phyloP scores from a whole-genome alignment of 208 protist genomes.

The Vickermania ingenoplastis region DNA sequence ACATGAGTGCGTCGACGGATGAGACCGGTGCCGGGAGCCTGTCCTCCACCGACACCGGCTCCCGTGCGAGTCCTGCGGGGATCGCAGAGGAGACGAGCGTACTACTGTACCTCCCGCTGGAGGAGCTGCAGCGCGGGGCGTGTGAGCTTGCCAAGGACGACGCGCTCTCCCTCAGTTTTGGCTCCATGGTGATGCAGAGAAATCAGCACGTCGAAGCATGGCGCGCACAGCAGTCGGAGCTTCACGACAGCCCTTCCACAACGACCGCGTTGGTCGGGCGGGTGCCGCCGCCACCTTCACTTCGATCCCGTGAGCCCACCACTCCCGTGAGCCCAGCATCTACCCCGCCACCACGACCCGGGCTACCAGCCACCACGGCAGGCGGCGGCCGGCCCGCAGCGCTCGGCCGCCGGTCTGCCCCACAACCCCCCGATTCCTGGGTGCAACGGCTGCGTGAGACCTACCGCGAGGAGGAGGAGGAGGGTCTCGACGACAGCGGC shows the following conservation, averaged over 20 bases:
- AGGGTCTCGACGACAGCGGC: background rate
- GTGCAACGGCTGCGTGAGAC: background rate
- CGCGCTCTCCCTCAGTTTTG: background rate
- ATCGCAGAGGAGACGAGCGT: too few relatives aligned
- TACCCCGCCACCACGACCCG: too few relatives aligned
- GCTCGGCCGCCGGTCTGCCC: too few relatives aligned
- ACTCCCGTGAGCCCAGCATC: too few relatives aligned
- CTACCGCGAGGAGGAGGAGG: background rate
- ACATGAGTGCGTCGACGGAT: too few relatives aligned
- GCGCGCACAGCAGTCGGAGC: background rate
- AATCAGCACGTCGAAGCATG: background rate
- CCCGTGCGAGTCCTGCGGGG: too few relatives aligned
- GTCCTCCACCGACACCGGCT: background rate
- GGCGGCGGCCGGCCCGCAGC: too few relatives aligned
- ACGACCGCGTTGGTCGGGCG: background rate
- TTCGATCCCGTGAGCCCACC: background rate
- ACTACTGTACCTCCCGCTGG: background rate
- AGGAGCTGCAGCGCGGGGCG: background rate
- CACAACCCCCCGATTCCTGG: too few relatives aligned
- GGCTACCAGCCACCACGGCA: too few relatives aligned
- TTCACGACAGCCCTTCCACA: background rate
- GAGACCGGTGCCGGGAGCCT: background rate
- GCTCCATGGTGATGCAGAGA: too few relatives aligned
- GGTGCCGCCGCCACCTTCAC: background rate
- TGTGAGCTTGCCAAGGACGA: background rate